These are phyloP conservation scores for Coemansia sp. DNA, from an alignment of 192 early-diverging fungal species.

Conservation along the genomic window DNA sequence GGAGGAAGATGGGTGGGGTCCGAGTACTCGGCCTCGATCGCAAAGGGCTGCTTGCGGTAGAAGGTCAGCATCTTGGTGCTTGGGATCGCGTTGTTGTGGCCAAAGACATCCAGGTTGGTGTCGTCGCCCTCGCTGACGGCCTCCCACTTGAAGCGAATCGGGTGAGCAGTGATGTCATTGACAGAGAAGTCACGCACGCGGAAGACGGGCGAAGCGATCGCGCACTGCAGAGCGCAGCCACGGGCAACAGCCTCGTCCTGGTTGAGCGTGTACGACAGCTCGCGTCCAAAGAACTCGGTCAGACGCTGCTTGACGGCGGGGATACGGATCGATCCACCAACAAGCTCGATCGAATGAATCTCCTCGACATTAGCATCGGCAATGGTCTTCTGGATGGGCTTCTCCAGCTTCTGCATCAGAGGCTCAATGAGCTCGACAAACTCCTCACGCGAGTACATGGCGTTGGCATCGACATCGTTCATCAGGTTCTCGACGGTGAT, in stretches of 20 bases:
- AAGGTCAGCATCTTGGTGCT: conserved; percentile 91
- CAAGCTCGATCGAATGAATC: conserved; percentile 91
- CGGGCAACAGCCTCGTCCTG: conserved; percentile 97
- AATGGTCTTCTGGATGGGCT: conserved; percentile 75
- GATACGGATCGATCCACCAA: conserved; percentile 93
- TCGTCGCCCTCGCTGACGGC: conserved; percentile 61
- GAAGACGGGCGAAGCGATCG: conserved; percentile 95
- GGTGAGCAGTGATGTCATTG: conserved; percentile 86
- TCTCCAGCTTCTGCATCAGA: conserved; percentile 68
- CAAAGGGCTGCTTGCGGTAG: conserved; percentile 81
- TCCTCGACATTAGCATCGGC: conserved; percentile 77
- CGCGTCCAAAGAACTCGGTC: conserved; percentile 84
- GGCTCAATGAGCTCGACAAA: conserved; percentile 81
- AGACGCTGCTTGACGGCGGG: conserved; percentile 90
- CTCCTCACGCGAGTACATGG: conserved; percentile 79
- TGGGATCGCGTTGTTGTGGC: conserved; percentile 80
- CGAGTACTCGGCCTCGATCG: conserved; percentile 78
- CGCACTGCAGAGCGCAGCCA: conserved; percentile 95
- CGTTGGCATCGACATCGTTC: conserved; percentile 92
- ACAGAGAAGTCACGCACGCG: conserved; percentile 95
- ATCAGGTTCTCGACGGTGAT: conserved; percentile 95
- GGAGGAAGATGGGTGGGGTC: conserved; percentile 68
- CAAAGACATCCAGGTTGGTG: conserved; percentile 84
- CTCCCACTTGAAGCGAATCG: conserved; percentile 90
- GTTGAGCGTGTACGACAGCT: conserved; percentile 91